Evolutionary conservation across 2,329 filamentous ascomycete species (phyloP), one percentile per base, ranked within the genome.

Genomic region (Penicillium sclerotiorum): DNA sequence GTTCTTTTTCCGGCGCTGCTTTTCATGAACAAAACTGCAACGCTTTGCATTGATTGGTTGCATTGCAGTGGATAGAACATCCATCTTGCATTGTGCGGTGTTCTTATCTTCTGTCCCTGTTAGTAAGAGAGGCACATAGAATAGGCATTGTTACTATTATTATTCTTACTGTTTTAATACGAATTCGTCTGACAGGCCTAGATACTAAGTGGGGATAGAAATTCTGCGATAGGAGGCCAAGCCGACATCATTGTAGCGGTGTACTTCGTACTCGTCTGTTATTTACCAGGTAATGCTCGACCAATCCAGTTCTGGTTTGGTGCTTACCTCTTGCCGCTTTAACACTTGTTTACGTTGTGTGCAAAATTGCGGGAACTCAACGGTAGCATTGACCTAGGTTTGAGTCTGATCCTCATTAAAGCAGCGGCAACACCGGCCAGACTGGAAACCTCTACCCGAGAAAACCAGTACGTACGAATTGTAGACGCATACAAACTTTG

Each of bases 171-270:
- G 15, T 36, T 36, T 4, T 22, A 20, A 8, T 15, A 20, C 21
- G 15, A 33, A 33, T 13, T n/a, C 30, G 30, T 7, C 12, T 33
- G 2, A n/a, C 15, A 33, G 15, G 30, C n/a, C n/a, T n/a, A n/a
- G n/a, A n/a, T n/a, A 33, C 12, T 15, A n/a, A 33, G 30, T n/a
- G 30, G 30, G 30, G 30, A 17, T 17, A 2, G 5, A n/a, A n/a
- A n/a, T n/a, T n/a, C 18, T 8, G 18, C 4, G 25, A 43, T 27
- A 30, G 23, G 25, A 9, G 38, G 13, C 3, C 4, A 28, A 23
- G 7, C 7, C 50, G 43, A 57, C 52, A 55, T 57, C 55, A 57
- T 55, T 57, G 42, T 57, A 50, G 55, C 55, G 55, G 55, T 57
- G 55, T 49, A 50, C 49, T 35, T 21, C 15, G 13, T 20, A n/a